Evolutionary conservation across 129 eudicot genomes (phyloP).

Genomic region (Flaveria ramosissima): DNA sequence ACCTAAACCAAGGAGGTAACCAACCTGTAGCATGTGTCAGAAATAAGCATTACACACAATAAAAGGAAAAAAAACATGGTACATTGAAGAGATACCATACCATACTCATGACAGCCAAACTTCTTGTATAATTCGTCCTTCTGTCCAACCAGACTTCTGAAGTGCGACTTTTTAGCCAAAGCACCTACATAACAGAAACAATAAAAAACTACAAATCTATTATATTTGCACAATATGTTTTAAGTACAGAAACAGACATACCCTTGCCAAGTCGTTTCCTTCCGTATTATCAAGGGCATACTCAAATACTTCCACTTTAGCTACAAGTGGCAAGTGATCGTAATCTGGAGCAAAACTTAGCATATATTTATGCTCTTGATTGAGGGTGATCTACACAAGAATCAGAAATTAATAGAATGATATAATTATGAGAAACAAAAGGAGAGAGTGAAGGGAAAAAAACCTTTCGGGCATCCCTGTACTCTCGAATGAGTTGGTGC

Average conservation of each 20-base stretch:
- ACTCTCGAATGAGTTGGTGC: constrained; percentile 94
- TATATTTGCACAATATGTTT: background rate
- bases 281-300: constrained; percentile 86
- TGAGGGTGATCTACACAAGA: constrained; percentile 65
- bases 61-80: background rate
- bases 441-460: background rate
- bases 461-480: constrained; percentile 96
- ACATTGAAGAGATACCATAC: constrained; percentile 41
- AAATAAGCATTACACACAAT: background rate
- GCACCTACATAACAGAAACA: constrained; percentile 54
- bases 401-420: constrained; percentile 11
- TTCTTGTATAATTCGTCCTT: constrained; percentile 97
- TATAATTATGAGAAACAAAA: background rate
- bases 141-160: constrained; percentile 97
- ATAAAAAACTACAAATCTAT: background rate
- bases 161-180: constrained; percentile 97
- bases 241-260: constrained; percentile 35
- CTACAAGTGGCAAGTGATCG: constrained; percentile 92
- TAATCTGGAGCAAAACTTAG: constrained; percentile 91
- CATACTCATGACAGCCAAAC: constrained; percentile 99
- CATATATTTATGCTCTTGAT: constrained; percentile 93
- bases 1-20: constrained; percentile 97
- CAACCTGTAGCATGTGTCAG: constrained; percentile 60
- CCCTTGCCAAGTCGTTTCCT: constrained; percentile 92
- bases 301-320: constrained; percentile 95